A percentile compares a stretch with the other conserved stretches of the same genome.
Conservation (phyloP, 2,329 filamentous ascomycete genomes). For the Aspergillus sp. region DNA sequence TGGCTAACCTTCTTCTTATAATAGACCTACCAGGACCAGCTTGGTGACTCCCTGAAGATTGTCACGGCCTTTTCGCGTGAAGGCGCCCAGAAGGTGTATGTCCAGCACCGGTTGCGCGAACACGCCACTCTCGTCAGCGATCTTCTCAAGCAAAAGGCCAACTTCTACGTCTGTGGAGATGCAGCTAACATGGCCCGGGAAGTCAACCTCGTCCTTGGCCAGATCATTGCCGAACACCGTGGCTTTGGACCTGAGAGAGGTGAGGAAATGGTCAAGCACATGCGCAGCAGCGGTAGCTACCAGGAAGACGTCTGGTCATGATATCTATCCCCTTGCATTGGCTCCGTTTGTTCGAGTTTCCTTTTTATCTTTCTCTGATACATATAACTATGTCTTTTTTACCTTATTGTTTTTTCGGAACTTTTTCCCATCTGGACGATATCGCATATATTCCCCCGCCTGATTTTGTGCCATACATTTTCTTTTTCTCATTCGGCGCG, state of each 20-base stretch:
- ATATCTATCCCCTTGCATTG: constrained; percentile 15
- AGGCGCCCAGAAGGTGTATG: constrained; percentile 81
- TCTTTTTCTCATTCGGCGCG: constrained; percentile 3
- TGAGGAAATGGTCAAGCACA: constrained; percentile 94
- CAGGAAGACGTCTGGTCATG: constrained; percentile 73
- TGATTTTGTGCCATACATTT: constrained; percentile 7
- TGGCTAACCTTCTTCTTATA: constrained; percentile 2
- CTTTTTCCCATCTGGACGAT: constrained; percentile 21
- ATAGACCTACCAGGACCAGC: constrained; percentile 71
- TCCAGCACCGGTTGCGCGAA: constrained; percentile 87
- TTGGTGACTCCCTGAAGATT: constrained; percentile 85
- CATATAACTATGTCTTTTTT: neutral
- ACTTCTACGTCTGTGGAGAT: constrained; percentile 97
- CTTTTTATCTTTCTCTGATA: neutral
- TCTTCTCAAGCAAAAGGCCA: constrained; percentile 74
- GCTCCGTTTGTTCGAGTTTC: constrained; percentile 13
- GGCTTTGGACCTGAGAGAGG: constrained; percentile 77
- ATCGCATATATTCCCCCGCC: constrained; percentile 15
- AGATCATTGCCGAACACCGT: constrained; percentile 80
- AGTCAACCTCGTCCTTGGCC: constrained; percentile 76
- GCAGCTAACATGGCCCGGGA: constrained; percentile 95
- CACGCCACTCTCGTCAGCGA: constrained; percentile 77
- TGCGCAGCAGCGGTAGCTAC: constrained; percentile 92
- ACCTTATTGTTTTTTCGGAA: neutral
- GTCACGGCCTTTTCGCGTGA: constrained; percentile 96